phyloP scores from a whole-genome alignment of 2,329 filamentous ascomycete species.

The Chaetomium sp. region DNA sequence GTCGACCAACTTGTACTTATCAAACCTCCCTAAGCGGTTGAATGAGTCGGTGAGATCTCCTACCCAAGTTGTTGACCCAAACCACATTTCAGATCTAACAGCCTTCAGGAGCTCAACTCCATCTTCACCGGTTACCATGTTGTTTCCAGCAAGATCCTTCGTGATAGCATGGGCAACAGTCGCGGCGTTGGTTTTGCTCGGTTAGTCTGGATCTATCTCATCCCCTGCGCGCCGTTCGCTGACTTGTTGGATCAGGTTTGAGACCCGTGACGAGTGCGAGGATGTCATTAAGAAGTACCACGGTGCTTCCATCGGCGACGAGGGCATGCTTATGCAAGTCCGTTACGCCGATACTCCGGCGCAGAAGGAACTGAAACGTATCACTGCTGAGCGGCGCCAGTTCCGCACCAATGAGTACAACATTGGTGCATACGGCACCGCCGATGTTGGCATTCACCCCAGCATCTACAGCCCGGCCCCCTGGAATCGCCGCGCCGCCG shows the following conservation, averaged over 20 bases:
- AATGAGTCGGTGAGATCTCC: conserved; percentile 69
- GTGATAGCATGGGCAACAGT: conserved; percentile 84
- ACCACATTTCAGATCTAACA: conserved; percentile 17
- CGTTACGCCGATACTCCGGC: conserved; percentile 95
- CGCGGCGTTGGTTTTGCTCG: conserved; percentile 96
- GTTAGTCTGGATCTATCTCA: conserved; percentile 44
- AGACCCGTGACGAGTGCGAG: conserved; percentile 81
- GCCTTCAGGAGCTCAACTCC: conserved; percentile 60
- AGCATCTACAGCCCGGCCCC: conserved; percentile 38
- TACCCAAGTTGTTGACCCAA: no score
- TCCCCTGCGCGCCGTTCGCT: conserved; percentile 9
- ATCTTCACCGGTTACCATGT: conserved; percentile 78
- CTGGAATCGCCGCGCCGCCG: conserved; percentile 31
- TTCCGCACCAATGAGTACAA: conserved; percentile 97
- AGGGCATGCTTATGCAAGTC: conserved; percentile 81
- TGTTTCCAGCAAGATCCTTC: conserved; percentile 89
- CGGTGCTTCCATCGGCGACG: conserved; percentile 67
- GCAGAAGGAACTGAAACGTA: conserved; percentile 93
- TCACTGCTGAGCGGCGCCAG: conserved; percentile 89
- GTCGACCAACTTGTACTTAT: conserved; percentile 97
- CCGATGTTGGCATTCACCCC: conserved; percentile 51
- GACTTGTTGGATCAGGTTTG: conserved; percentile 60
- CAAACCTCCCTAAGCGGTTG: conserved; percentile 86
- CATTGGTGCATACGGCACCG: conserved; percentile 60
- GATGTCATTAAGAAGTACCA: conserved; percentile 83